Conservation (phyloP, 768 basidiomycete species). For the Lyophyllum atratum region DNA sequence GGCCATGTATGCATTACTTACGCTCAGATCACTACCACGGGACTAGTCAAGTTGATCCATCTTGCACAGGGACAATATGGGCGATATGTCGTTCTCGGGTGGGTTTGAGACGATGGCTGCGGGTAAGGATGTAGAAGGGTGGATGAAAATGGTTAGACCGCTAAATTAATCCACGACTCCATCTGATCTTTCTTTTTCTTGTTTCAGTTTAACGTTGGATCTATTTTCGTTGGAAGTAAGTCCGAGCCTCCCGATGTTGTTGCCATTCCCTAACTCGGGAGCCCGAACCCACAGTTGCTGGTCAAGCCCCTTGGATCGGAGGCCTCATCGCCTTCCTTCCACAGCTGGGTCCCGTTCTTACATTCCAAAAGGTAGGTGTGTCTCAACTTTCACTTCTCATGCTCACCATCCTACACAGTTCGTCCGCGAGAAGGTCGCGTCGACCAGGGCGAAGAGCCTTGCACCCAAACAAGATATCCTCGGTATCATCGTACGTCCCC, state of each 20-base stretch:
- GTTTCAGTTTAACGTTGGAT: conserved; percentile 17
- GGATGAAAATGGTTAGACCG: conserved; percentile 21
- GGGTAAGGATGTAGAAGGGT: conserved; percentile 23
- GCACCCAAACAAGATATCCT: not conserved
- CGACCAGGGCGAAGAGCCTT: not conserved
- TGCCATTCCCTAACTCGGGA: not conserved
- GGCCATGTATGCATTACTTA: conserved; percentile 2
- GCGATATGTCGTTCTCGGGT: conserved; percentile 28
- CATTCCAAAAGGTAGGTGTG: conserved; percentile 18
- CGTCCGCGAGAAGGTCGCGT: conserved; percentile 11
- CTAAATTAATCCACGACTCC: not conserved
- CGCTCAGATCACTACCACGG: not conserved
- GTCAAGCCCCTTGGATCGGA: conserved; percentile 26
- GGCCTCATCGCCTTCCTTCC: conserved; percentile 18
- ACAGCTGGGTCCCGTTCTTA: conserved; percentile 16
- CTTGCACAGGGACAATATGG: conserved; percentile 23
- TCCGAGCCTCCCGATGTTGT: not conserved
- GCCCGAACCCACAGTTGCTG: conserved; percentile 13
- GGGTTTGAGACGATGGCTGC: conserved; percentile 26
- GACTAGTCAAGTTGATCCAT: not conserved
- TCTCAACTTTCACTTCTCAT: too few species aligned
- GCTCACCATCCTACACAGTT: conserved; percentile 10
- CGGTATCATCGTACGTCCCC: not conserved
- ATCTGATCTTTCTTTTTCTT: not conserved
- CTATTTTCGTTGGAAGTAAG: conserved; percentile 20